phyloP scores from a whole-genome alignment of 306 rosid genomes.

The Cucurbita maxima region DNA sequence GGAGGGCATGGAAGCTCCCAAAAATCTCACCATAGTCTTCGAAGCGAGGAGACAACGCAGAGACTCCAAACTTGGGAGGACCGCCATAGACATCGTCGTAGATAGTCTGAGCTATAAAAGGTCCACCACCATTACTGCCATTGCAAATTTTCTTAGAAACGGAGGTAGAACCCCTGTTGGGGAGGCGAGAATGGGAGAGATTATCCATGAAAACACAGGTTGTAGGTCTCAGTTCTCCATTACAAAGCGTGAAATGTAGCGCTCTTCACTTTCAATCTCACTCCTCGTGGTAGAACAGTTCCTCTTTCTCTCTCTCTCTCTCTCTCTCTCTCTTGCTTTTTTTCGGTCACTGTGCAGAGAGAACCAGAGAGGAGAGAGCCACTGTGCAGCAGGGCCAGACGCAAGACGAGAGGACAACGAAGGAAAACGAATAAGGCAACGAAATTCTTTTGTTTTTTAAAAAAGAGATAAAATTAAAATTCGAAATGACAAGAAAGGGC shows the following conservation, averaged over 20 bases:
- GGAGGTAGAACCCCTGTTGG: slow-evolving; percentile 29
- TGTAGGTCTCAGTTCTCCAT: slow-evolving; percentile 20
- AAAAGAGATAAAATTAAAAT: neutral
- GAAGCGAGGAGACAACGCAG: slow-evolving; percentile 61
- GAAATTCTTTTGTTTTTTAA: neutral
- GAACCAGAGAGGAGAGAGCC: slow-evolving; percentile 2
- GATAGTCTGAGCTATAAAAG: slow-evolving; percentile 21
- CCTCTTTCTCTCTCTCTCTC: neutral
- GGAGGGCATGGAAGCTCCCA: slow-evolving; percentile 51
- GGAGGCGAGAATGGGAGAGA: slow-evolving; percentile 50
- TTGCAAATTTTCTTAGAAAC: slow-evolving; percentile 38
- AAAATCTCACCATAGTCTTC: slow-evolving; percentile 95
- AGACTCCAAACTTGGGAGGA: slow-evolving; percentile 55
- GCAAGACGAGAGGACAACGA: slow-evolving; percentile 28
- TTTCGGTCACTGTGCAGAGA: slow-evolving; percentile 26
- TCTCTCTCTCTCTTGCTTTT: slow-evolving; percentile 2
- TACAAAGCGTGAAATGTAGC: neutral
- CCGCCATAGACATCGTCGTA: slow-evolving; percentile 84
- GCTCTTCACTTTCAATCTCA: neutral
- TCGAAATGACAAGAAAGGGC: slow-evolving; percentile 23
- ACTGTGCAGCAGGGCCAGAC: slow-evolving; percentile 25
- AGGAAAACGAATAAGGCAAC: slow-evolving; percentile 12
- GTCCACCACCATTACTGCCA: slow-evolving; percentile 8
- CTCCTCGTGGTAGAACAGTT: neutral
- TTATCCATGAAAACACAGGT: slow-evolving; percentile 46